Conservation (phyloP, 2,329 filamentous ascomycete species). For the Lachnellula suecica region DNA sequence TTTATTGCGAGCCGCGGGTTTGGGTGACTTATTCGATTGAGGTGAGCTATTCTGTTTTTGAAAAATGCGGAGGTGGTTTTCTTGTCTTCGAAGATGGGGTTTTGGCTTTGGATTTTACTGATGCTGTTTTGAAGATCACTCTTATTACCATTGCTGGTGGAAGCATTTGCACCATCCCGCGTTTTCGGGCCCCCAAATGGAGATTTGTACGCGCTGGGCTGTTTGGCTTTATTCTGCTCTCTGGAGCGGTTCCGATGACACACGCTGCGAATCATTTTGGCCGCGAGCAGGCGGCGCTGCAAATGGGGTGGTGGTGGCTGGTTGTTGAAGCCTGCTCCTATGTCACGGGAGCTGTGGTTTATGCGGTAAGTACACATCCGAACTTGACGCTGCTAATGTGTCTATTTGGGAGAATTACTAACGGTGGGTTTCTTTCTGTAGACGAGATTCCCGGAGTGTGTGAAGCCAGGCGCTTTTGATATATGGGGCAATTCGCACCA, state of each 20-base stretch:
- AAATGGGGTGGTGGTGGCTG: conserved; percentile 11
- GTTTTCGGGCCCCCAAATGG: conserved; percentile 9
- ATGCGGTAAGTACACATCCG: conserved; percentile 35
- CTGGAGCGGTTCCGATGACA: conserved; percentile 10
- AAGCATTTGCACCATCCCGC: conserved; percentile 7
- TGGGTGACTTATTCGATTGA: conserved; percentile 19
- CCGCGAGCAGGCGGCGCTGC: conserved; percentile 4
- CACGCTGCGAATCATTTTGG: conserved; percentile 7
- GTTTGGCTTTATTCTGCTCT: conserved; percentile 11
- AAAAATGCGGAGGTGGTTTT: neutral
- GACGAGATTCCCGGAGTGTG: conserved; percentile 43
- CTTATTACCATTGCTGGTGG: conserved; percentile 6
- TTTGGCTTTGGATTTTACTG: no score
- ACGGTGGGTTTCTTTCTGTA: conserved; percentile 25
- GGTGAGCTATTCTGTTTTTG: conserved; percentile 12
- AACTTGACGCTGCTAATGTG: neutral
- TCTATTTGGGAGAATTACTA: no score
- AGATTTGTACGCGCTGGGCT: conserved; percentile 6
- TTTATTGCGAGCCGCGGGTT: conserved; percentile 19
- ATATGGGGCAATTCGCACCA: conserved; percentile 46
- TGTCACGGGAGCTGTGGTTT: conserved; percentile 36
- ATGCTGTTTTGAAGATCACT: conserved; percentile 8
- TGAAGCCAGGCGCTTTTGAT: conserved; percentile 43
- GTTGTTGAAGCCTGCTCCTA: conserved; percentile 11
- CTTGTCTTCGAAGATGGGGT: no score